Percentiles rank a stretch among this genome's conserved stretches.
These are phyloP conservation scores for Citrus hindsii DNA, from an alignment of 345 rosid species.

Conservation along the genomic window DNA sequence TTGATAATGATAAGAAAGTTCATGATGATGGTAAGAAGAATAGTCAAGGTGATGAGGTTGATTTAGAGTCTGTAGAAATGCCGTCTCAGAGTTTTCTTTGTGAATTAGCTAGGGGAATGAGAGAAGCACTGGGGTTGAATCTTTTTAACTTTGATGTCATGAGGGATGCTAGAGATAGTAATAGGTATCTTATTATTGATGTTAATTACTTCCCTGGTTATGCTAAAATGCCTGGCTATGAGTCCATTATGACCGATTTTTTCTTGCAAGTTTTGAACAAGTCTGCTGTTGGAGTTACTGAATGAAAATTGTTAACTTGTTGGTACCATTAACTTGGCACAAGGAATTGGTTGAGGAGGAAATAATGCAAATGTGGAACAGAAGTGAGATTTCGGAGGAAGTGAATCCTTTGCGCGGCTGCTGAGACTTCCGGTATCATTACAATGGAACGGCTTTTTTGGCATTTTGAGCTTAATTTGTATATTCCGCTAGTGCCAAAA, in stretches of 20 bases:
- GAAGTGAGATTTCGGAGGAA: background rate
- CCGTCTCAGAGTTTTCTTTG: slow-evolving; percentile 42
- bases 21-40: no score
- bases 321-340: background rate
- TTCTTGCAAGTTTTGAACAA: slow-evolving; percentile 16
- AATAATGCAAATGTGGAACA: background rate
- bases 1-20: slow-evolving; percentile 26
- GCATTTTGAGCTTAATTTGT: background rate
- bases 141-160: slow-evolving; percentile 67
- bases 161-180: slow-evolving; percentile 41
- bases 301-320: background rate
- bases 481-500: background rate
- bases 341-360: background rate
- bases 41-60: slow-evolving; percentile 5
- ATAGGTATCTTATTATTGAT: slow-evolving; percentile 54
- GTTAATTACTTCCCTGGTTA: slow-evolving; percentile 72
- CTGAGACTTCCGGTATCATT: background rate
- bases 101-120: slow-evolving; percentile 49
- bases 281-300: background rate
- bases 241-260: slow-evolving; percentile 49
- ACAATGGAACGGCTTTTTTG: background rate
- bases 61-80: slow-evolving; percentile 42
- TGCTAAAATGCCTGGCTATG: slow-evolving; percentile 60
- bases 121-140: slow-evolving; percentile 43
- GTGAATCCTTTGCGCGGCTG: background rate